These are phyloP conservation scores for Bromus sterilis DNA, from an alignment of 176 grass and related monocot genomes.

Conservation along the genomic window DNA sequence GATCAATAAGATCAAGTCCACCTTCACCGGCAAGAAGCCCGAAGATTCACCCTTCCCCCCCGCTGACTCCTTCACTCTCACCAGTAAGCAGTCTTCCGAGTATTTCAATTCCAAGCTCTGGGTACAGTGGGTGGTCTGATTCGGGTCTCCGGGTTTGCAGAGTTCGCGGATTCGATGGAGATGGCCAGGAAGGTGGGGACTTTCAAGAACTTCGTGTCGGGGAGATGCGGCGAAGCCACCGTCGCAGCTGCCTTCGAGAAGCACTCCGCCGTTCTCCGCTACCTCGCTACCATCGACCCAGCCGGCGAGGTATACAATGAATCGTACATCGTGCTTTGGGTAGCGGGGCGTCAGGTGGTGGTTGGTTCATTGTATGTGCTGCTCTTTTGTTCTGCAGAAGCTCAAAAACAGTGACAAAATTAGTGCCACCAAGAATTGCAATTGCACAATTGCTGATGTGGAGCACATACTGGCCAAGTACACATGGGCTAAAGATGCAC, in stretches of 20 bases:
- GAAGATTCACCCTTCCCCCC: slow-evolving; percentile 5
- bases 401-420: slow-evolving; percentile 65
- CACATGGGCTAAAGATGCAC: slow-evolving; percentile 84
- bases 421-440: slow-evolving; percentile 73
- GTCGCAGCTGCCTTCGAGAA: slow-evolving; percentile 55
- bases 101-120: neutral
- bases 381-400: slow-evolving; percentile 40
- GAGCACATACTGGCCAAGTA: slow-evolving; percentile 93
- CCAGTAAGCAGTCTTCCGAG: slow-evolving; percentile 22
- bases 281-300: slow-evolving; percentile 59
- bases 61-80: slow-evolving; percentile 52
- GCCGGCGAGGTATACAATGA: slow-evolving; percentile 43
- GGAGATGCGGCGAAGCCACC: slow-evolving; percentile 55
- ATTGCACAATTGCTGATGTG: slow-evolving; percentile 82
- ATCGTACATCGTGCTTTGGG: neutral
- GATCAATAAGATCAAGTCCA: slow-evolving; percentile 92
- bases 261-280: slow-evolving; percentile 65
- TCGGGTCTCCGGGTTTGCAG: slow-evolving; percentile 19
- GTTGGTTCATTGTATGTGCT: neutral
- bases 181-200: slow-evolving; percentile 65
- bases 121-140: neutral
- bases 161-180: slow-evolving; percentile 83
- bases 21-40: slow-evolving; percentile 66
- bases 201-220: slow-evolving; percentile 75
- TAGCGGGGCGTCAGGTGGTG: neutral